These are phyloP conservation scores for Ceratocystis ficicola DNA, from an alignment of 2,329 filamentous ascomycete species.

Conservation along the genomic window DNA sequence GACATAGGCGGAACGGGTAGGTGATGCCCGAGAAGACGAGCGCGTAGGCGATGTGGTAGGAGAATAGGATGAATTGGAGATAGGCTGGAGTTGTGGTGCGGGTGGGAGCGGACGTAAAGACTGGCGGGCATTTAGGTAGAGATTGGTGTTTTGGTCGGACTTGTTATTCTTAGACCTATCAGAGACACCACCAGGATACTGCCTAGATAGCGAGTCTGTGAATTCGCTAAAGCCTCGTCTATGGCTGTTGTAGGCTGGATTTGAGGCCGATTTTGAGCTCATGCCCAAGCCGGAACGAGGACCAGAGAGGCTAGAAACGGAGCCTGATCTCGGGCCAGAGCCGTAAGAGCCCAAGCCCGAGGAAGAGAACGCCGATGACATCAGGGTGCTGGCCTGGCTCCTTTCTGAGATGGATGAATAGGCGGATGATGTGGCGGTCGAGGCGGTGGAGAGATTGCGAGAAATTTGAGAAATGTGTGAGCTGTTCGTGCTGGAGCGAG, in stretches of 20 bases:
- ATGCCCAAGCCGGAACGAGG: neutral
- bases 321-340: conserved; percentile 30
- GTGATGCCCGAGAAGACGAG: conserved; percentile 19
- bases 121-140: conserved; percentile 61
- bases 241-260: conserved; percentile 42
- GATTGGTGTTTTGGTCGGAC: conserved; percentile 41
- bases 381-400: conserved; percentile 45
- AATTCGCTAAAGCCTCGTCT: conserved; percentile 67
- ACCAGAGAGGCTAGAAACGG: conserved; percentile 26
- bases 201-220: conserved; percentile 39
- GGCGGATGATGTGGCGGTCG: conserved; percentile 57
- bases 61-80: conserved; percentile 4
- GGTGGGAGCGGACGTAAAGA: conserved; percentile 65
- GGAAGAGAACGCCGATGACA: conserved; percentile 44
- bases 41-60: conserved; percentile 19
- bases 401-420: conserved; percentile 50
- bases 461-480: conserved; percentile 29
- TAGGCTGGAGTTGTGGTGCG: conserved; percentile 37
- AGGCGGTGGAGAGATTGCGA: conserved; percentile 57
- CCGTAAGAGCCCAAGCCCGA: conserved; percentile 41
- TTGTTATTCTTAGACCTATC: conserved; percentile 17
- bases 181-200: conserved; percentile 14
- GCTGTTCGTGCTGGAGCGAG: conserved; percentile 14
- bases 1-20: conserved; percentile 16
- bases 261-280: conserved; percentile 40